A percentile compares a stretch with the other conserved stretches of the same genome.
phyloP scores from a whole-genome alignment of 1,139 yeast species.

The Yamadazyma blattariae region DNA sequence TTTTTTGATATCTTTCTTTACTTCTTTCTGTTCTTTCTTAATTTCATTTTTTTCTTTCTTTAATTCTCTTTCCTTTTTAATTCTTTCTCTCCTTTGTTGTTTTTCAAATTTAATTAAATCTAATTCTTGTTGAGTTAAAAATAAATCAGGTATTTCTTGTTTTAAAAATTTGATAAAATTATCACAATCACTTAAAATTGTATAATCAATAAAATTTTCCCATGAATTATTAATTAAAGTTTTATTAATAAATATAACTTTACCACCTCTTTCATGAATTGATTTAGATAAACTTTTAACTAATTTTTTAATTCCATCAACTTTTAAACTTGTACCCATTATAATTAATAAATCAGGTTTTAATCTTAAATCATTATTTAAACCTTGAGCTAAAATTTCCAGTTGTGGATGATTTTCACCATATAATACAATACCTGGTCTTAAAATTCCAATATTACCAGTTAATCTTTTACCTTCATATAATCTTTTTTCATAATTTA shows the following conservation, averaged over 20 bases:
- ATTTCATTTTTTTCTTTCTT: constrained; percentile 4
- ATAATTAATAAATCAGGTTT: constrained; percentile 66
- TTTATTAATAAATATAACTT: constrained; percentile 62
- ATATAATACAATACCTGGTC: constrained; percentile 75
- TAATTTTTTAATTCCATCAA: constrained; percentile 66
- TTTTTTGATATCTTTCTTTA: not conserved
- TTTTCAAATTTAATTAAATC: constrained; percentile 38
- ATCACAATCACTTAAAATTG: constrained; percentile 79
- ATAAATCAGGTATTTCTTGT: constrained; percentile 54
- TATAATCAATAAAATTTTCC: constrained; percentile 64
- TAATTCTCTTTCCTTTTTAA: constrained; percentile 6
- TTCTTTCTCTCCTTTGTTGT: constrained; percentile 11
- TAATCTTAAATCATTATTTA: constrained; percentile 51
- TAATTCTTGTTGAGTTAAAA: constrained; percentile 51
- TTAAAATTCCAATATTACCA: constrained; percentile 57
- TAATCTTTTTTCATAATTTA: constrained; percentile 51
- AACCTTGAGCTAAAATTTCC: constrained; percentile 59
- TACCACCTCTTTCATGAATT: constrained; percentile 60
- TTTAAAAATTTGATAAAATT: constrained; percentile 61
- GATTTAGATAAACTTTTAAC: constrained; percentile 58
- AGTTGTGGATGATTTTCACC: constrained; percentile 80
- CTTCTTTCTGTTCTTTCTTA: constrained; percentile 3
- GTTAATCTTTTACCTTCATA: constrained; percentile 60
- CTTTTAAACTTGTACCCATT: constrained; percentile 76
- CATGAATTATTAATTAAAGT: constrained; percentile 50